These are phyloP conservation scores for Jatropha curcas DNA, from an alignment of 345 rosid species.

Conservation along the genomic window DNA sequence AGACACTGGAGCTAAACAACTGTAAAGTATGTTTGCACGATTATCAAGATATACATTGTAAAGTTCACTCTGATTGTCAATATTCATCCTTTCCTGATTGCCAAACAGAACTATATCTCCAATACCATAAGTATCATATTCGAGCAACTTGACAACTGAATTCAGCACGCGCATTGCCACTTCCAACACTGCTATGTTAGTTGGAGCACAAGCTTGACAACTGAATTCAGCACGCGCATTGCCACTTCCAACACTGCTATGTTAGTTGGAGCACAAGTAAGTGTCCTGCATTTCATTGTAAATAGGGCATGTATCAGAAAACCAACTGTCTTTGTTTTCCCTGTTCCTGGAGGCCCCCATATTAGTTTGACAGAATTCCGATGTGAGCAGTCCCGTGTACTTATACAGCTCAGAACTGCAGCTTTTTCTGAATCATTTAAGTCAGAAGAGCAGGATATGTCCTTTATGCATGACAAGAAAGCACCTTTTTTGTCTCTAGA, in stretches of 20 bases:
- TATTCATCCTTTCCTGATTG: slow-evolving; percentile 7
- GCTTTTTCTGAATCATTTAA: neutral
- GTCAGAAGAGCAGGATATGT: neutral
- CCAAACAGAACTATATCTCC: slow-evolving; percentile 16
- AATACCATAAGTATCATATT: slow-evolving; percentile 4
- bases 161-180: no score
- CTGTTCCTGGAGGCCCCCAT: slow-evolving; percentile 28
- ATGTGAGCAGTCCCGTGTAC: neutral
- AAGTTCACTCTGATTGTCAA: slow-evolving; percentile 12
- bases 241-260: slow-evolving; percentile 13
- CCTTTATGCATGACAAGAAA: neutral
- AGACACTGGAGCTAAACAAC: neutral
- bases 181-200: slow-evolving; percentile 13
- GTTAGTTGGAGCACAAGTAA: slow-evolving; percentile 21
- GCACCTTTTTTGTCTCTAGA: neutral
- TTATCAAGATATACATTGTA: slow-evolving; percentile 12
- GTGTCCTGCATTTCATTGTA: slow-evolving; percentile 17
- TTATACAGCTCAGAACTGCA: neutral
- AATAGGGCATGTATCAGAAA: neutral
- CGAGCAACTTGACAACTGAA: neutral
- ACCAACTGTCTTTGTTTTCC: slow-evolving; percentile 20
- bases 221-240: neutral
- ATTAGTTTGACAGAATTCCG: slow-evolving; percentile 6
- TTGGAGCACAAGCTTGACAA: slow-evolving; percentile 12
- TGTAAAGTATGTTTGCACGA: neutral